Evolutionary conservation across 2,329 filamentous ascomycete genomes (phyloP).

Genomic region (Pseudonectria foliicola): DNA sequence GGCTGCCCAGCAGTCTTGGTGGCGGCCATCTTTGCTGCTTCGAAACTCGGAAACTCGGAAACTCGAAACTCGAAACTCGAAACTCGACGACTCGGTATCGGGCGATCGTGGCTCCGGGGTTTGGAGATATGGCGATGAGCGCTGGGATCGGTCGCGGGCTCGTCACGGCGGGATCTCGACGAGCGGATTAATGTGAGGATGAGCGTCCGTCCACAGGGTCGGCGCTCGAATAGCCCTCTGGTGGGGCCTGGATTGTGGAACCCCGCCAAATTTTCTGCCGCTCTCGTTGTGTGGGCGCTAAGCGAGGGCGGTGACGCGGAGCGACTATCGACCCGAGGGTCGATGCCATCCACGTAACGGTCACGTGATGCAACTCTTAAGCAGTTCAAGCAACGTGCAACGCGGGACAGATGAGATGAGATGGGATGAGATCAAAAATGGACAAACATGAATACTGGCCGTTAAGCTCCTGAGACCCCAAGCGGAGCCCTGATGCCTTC

Average conservation of each 20-base stretch:
- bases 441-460: too few relatives aligned
- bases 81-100: slow-evolving; percentile 7
- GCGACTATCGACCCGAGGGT: slow-evolving; percentile 6
- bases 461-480: too few relatives aligned
- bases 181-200: slow-evolving; percentile 24
- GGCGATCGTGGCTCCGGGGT: slow-evolving; percentile 17
- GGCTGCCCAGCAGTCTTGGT: slow-evolving; percentile 41
- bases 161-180: slow-evolving; percentile 20
- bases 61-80: too few relatives aligned
- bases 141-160: slow-evolving; percentile 14
- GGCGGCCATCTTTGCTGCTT: slow-evolving; percentile 18
- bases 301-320: slow-evolving; percentile 32
- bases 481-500: too few relatives aligned
- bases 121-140: slow-evolving; percentile 10
- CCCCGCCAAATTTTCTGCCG: slow-evolving; percentile 35
- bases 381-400: too few relatives aligned
- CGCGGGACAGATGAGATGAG: too few relatives aligned
- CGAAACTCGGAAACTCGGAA: not conserved
- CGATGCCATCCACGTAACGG: not conserved
- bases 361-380: slow-evolving; percentile 3
- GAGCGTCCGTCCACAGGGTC: slow-evolving; percentile 23
- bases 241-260: slow-evolving; percentile 26
- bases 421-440: too few relatives aligned
- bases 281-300: slow-evolving; percentile 32
- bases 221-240: slow-evolving; percentile 31